Evolutionary conservation across 192 early-diverging fungal species (phyloP), one percentile per base, ranked within the genome.

Genomic region (Backusella psychrophila): DNA sequence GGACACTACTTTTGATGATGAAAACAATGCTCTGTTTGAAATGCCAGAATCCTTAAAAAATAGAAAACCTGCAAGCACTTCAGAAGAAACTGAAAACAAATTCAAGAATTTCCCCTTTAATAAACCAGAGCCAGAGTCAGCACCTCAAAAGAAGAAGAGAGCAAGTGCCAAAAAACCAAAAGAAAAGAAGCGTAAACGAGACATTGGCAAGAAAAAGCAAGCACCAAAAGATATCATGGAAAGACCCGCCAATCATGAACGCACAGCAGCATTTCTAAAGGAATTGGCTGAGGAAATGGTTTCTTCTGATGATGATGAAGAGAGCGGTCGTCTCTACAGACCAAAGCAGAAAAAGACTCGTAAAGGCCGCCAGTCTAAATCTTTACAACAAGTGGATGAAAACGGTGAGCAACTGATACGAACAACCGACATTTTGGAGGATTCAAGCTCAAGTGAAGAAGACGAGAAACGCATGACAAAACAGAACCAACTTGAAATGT

Each of bases 31-130:
- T 6, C 41, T 75, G 9, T 75, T 59, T 49, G 29, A 63, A 3
- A 29, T 65, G 42, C 74, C 74, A 9, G 33, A 44, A 31, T 52
- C 49, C 5, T 5, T 73, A 15, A 73, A 73, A 9, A 59, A 44
- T 6, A 44, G 31, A 34, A 53, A 49, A 1, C n/a, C 35, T 21
- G 11, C 23, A n/a, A 19, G 23, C 9, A 44, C 59, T 17, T 26
- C 7, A 9, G 21, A 39, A 41, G 23, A 26, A 5, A 49, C 38
- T 15, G 29, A 52, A 17, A 73, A 73, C 14, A 73, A 35, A 5
- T 73, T 73, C 26, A 59, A 33, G 33, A 59, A 73, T 17, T 73
- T 73, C 3, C 72, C 59, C 14, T 44, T 75, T 17, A 75, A 59
- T 26, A 65, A 36, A 35, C n/a, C 26, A 6, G 53, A 74, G 7